These are phyloP conservation scores for Globisporangium nagaii DNA, from an alignment of 352 stramenopile species.

Conservation along the genomic window DNA sequence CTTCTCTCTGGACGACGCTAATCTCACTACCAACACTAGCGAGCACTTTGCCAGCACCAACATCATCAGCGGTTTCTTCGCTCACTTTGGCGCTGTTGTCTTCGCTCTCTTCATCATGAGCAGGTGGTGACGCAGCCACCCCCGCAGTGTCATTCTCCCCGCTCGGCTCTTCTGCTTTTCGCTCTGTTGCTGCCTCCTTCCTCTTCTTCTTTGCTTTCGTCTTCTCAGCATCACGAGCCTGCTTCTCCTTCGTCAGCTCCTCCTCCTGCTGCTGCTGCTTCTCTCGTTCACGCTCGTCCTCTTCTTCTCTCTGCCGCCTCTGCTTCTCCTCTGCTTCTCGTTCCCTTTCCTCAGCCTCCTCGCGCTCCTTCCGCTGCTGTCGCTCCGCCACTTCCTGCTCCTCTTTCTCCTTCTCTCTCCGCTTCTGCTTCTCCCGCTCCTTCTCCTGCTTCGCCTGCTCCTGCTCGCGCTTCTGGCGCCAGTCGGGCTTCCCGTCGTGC, in stretches of 20 bases:
- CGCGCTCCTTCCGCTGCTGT: slow-evolving; percentile 21
- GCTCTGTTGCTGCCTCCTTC: not conserved
- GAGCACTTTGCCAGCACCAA: not conserved
- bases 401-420: slow-evolving; percentile 6
- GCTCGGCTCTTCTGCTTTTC: no score
- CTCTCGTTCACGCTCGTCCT: slow-evolving; percentile 19
- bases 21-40: not conserved
- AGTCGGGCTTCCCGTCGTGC: slow-evolving; percentile 14
- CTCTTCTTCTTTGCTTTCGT: not conserved
- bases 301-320: slow-evolving; percentile 6
- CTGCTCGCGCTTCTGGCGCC: slow-evolving; percentile 7
- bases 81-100: not conserved
- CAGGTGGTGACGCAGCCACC: no score
- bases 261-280: slow-evolving; percentile 18
- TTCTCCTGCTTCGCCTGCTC: slow-evolving; percentile 7
- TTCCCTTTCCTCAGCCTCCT: slow-evolving; percentile 22
- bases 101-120: not conserved
- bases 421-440: not conserved
- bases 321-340: slow-evolving; percentile 16
- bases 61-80: not conserved
- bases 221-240: no score
- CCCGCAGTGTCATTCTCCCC: no score
- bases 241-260: not conserved
- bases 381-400: slow-evolving; percentile 22
- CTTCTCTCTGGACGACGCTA: not conserved